Conservation (phyloP, 495 filamentous ascomycete species). For the Mytilinidion resinicola region DNA sequence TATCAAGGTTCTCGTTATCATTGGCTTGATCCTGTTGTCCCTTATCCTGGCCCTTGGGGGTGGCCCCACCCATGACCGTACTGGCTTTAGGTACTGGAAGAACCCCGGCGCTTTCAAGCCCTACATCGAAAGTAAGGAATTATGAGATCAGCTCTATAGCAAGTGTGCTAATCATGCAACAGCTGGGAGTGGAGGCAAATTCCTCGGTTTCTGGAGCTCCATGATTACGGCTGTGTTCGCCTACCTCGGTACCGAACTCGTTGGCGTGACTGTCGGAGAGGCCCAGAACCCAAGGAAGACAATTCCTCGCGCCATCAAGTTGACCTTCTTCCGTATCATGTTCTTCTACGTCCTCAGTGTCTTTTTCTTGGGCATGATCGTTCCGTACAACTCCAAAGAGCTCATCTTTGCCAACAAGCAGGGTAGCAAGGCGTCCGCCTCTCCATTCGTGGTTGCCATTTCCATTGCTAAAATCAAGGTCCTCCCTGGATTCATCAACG, state of each 20-base stretch:
- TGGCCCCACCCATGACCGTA: conserved; percentile 61
- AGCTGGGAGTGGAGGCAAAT: conserved; percentile 15
- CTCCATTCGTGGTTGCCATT: conserved; percentile 60
- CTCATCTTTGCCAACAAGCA: conserved; percentile 50
- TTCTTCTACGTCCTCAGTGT: conserved; percentile 45
- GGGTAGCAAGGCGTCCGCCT: conserved; percentile 43
- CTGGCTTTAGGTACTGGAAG: conserved; percentile 43
- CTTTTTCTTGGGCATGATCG: conserved; percentile 49
- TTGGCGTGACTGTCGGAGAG: conserved; percentile 58
- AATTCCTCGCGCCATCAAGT: conserved; percentile 36
- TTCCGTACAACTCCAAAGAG: conserved; percentile 47
- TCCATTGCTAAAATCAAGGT: conserved; percentile 46
- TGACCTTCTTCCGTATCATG: conserved; percentile 38
- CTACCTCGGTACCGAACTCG: conserved; percentile 58
- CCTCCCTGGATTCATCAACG: conserved; percentile 55
- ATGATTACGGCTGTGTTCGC: conserved; percentile 29
- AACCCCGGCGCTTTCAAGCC: conserved; percentile 30
- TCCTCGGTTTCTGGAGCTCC: conserved; percentile 26
- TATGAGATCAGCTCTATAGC: conserved; percentile 66
- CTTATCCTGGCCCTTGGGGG: conserved; percentile 69
- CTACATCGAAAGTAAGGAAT: conserved; percentile 15
- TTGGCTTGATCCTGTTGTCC: conserved; percentile 47
- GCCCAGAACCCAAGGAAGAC: conserved; percentile 37
- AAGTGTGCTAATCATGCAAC: conserved; percentile 18
- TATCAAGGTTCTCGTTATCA: conserved; percentile 33